Conservation (phyloP, 2,329 filamentous ascomycete species). For the Dothidotthia symphoricarpi region DNA sequence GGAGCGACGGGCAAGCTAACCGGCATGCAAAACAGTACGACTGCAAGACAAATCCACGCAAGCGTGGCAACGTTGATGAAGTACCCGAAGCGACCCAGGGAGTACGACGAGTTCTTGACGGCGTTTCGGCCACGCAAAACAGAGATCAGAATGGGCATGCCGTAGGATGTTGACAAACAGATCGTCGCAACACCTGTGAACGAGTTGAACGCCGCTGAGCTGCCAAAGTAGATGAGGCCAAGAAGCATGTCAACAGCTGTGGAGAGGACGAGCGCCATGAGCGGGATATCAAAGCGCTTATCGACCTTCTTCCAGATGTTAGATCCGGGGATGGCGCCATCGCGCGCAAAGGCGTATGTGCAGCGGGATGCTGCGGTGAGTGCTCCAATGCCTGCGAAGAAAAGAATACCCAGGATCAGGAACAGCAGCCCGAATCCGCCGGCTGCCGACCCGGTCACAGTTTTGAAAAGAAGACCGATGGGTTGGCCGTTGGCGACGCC, state of each 20-base stretch:
- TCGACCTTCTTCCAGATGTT: constrained; percentile 66
- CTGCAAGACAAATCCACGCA: constrained; percentile 67
- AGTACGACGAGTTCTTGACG: constrained; percentile 65
- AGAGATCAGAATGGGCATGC: constrained; percentile 70
- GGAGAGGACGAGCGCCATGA: constrained; percentile 68
- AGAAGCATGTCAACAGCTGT: constrained; percentile 68
- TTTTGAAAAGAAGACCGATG: constrained; percentile 73
- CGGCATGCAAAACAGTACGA: constrained; percentile 75
- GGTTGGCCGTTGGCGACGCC: constrained; percentile 70
- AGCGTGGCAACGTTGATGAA: constrained; percentile 66
- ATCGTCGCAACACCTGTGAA: constrained; percentile 81
- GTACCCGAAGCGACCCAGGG: constrained; percentile 67
- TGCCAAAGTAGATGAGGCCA: constrained; percentile 77
- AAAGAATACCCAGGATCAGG: constrained; percentile 70
- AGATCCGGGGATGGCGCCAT: constrained; percentile 71
- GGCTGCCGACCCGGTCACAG: constrained; percentile 67
- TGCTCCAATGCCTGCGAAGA: constrained; percentile 74
- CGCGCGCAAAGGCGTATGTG: constrained; percentile 73
- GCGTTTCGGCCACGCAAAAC: constrained; percentile 65
- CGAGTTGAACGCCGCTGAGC: constrained; percentile 71
- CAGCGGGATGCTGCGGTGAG: constrained; percentile 72
- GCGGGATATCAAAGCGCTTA: constrained; percentile 64
- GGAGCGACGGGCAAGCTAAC: constrained; percentile 45
- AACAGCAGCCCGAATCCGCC: constrained; percentile 76
- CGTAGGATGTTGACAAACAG: constrained; percentile 72